A percentile compares a stretch with the other conserved stretches of the same genome.
Evolutionary conservation across 805 yeast genomes (phyloP).

Genomic region (Candida nemodendra): DNA sequence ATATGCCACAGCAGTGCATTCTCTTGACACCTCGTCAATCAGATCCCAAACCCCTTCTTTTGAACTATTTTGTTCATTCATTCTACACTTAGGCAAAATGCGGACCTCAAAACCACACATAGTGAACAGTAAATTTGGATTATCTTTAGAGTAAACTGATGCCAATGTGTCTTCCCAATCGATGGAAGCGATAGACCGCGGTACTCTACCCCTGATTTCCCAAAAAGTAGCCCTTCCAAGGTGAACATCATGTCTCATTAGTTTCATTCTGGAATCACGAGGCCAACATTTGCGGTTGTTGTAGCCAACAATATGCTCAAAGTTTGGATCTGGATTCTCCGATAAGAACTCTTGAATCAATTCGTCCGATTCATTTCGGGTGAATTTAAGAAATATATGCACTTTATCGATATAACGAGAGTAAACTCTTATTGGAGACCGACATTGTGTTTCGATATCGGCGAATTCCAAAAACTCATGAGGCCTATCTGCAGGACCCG

Average conservation of each 20-base stretch:
- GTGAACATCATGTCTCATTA: constrained; percentile 88
- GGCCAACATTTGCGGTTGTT: constrained; percentile 96
- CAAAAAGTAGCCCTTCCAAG: constrained; percentile 89
- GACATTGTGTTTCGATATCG: constrained; percentile 53
- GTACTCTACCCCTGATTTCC: constrained; percentile 82
- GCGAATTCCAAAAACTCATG: constrained; percentile 77
- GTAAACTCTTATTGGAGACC: constrained; percentile 78
- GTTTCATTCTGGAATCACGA: constrained; percentile 82
- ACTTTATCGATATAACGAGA: constrained; percentile 81
- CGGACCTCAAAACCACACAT: constrained; percentile 97
- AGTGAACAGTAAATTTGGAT: constrained; percentile 82
- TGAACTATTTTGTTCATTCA: constrained; percentile 49
- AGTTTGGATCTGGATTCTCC: constrained; percentile 91
- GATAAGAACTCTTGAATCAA: constrained; percentile 71
- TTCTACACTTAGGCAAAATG: constrained; percentile 71
- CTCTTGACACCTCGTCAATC: constrained; percentile 65
- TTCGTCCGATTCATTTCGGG: constrained; percentile 69
- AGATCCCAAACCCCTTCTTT: constrained; percentile 93
- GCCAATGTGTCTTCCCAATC: constrained; percentile 81
- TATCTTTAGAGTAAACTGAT: constrained; percentile 86
- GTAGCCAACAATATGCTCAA: constrained; percentile 81
- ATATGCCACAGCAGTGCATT: constrained; percentile 84
- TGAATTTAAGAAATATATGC: constrained; percentile 74
- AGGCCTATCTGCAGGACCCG: constrained; percentile 72
- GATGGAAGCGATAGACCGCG: constrained; percentile 66